Base-by-base conservation (phyloP, 768 basidiomycete genomes). In the Grammothele lineata region DNA sequence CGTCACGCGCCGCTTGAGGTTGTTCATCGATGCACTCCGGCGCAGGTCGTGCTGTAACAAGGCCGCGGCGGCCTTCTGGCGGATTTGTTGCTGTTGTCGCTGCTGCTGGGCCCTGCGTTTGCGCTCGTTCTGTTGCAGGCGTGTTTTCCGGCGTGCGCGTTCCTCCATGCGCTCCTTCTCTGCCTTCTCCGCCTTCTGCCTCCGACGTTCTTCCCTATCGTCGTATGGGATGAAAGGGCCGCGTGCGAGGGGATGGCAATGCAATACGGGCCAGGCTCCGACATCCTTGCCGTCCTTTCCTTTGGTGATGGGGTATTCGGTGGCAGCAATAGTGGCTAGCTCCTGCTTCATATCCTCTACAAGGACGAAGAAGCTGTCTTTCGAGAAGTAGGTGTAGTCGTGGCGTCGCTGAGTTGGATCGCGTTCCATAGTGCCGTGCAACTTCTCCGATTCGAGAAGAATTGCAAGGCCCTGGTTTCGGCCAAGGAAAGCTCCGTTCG, bases 311-410 rank as follows among this genome's bases (percentile, higher is more conserved):
- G 76, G 68, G 66, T 95, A 97, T 63, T 98, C 92, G 48, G 89
- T 81, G 15, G 80, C 77, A 43, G 87, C 81, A 53, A 98, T 78
- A 2, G 96, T 90, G 12, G 92, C 85, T 33, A 93, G 72, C 56
- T 92, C 85, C 44, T 85, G 81, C 4, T 76, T 78, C 47, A 92
- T 76, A 59, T 98, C 95, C 63, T 98, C 94, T n/a, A 97, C 78
- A 36, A 98, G 76, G 37, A 97, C 75, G 62, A 92, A 97, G 60
- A 77, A 83, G 42, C 76, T 80, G 34, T 75, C 74, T 34, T 81
- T 79, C 15, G 78, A 67, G 65, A 98, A 98, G 64, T 98, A 99
- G 47, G 77, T 80, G 60, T 81, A 91, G 64, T 94, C 92, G 53
- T 87, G 84, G 40, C 93, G 81, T 52, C 80, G 89, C 52, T 93